Base-by-base conservation (phyloP, 257 asterid species). In the Prunella vulgaris region DNA sequence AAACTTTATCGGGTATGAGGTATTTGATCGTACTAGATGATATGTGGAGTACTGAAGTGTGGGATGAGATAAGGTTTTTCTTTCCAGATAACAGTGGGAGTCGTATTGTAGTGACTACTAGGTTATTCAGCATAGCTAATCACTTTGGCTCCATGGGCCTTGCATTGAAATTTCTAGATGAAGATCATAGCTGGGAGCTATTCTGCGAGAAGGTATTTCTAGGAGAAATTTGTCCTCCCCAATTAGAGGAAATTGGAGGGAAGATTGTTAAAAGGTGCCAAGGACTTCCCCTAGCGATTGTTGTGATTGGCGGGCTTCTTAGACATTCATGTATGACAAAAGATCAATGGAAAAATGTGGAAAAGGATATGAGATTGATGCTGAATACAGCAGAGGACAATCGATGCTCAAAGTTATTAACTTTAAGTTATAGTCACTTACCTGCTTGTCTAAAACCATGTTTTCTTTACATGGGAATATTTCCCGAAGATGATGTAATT, bases 1-100 rank as follows among this genome's bases (percentile, higher is more conserved):
- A 49, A 44, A 9, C 1, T 10, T 66, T 66, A 66, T 8, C 4
- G 0, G 60, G 33, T 28, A 49, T 4, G 30, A 66, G 52, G 5
- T 62, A 62, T 62, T 37, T 62, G 32, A 38, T 62, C 13, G 15
- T 62, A 35, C 5, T 63, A 10, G 70, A 65, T 15, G 70, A 65
- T 46, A 13, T 27, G 70, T 46, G 60, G 70, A 65, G 70, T n/a
- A n/a, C 9, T 7, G 15, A n/a, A 9, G 70, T 1, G 10, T 65
- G 70, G 70, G 57, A 46, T 3, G 4, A n/a, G n/a, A 14, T 65
- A 8, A 24, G 28, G 15, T 18, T 21, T 12, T 62, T 35, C 30
- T 61, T 61, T 1, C 52, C 52, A 20, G 10, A 35, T n/a, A 33
- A 61, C 5, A 61, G 18, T 5, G 1, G 53, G 12, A 62, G 52